These are phyloP conservation scores for Forsythia suspensa DNA, from an alignment of 257 asterid species.

Conservation along the genomic window DNA sequence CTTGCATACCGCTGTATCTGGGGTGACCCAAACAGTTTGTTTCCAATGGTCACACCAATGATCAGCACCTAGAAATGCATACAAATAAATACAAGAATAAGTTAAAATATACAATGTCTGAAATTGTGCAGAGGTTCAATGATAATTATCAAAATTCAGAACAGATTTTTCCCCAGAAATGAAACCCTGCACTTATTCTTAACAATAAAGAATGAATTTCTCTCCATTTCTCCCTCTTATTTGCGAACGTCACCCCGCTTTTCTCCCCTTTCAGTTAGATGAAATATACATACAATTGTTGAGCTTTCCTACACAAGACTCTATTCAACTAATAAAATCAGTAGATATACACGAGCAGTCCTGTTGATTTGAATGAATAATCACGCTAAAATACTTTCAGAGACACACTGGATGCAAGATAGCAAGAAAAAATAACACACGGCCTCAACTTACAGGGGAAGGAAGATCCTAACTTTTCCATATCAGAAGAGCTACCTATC, in stretches of 20 bases:
- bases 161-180: not conserved
- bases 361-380: not conserved
- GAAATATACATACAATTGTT: not conserved
- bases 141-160: not conserved
- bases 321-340: not conserved
- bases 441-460: conserved; percentile 44
- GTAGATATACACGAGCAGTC: not conserved
- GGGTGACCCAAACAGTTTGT: conserved; percentile 85
- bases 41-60: conserved; percentile 99
- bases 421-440: not conserved
- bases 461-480: conserved; percentile 35
- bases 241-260: not conserved
- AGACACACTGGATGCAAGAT: not conserved
- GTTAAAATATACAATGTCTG: not conserved
- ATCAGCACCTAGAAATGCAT: conserved; percentile 47
- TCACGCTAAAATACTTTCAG: not conserved
- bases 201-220: not conserved
- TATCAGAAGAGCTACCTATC: conserved; percentile 38
- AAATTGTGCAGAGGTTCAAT: not conserved
- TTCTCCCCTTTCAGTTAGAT: not conserved
- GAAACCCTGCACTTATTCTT: not conserved
- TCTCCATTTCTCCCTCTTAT: not conserved
- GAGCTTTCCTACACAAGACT: not conserved
- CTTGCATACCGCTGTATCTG: conserved; percentile 53
- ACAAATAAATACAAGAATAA: conserved; percentile 1